phyloP scores from a whole-genome alignment of 306 rosid genomes.

The Parietaria judaica region DNA sequence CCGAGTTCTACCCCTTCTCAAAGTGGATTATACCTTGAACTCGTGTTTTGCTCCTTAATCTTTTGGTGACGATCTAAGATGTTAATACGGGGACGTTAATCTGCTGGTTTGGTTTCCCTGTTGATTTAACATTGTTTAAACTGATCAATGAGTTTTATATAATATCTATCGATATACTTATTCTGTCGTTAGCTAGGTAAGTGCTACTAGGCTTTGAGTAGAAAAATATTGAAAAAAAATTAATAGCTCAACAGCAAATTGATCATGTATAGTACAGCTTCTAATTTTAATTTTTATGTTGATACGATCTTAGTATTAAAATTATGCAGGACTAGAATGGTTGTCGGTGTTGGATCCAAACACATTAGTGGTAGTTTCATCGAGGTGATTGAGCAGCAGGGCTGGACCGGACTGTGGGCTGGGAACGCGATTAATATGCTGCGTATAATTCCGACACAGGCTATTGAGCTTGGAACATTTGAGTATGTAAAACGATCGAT shows the following conservation, averaged over 20 bases:
- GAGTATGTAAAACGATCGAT: constrained; percentile 71
- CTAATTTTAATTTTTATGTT: neutral
- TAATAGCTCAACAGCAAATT: too few species aligned
- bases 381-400: constrained; percentile 87
- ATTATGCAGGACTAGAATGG: constrained; percentile 83
- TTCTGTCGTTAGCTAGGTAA: neutral
- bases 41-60: neutral
- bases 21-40: neutral
- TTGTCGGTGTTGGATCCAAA: constrained; percentile 91
- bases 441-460: constrained; percentile 92
- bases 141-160: neutral
- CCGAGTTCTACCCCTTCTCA: neutral
- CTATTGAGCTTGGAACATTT: constrained; percentile 82
- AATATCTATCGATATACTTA: neutral
- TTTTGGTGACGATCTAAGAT: neutral
- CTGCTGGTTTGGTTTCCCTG: neutral
- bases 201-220: neutral
- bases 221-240: neutral
- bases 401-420: constrained; percentile 98
- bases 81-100: too few species aligned
- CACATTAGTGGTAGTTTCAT: constrained; percentile 64
- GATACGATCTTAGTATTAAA: neutral
- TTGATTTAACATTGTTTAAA: neutral
- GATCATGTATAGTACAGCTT: too few species aligned
- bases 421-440: constrained; percentile 91